Evolutionary conservation across 1,284 basidiomycete species (phyloP), one percentile per base, ranked within the genome.

Genomic region (Vanrija sp.): DNA sequence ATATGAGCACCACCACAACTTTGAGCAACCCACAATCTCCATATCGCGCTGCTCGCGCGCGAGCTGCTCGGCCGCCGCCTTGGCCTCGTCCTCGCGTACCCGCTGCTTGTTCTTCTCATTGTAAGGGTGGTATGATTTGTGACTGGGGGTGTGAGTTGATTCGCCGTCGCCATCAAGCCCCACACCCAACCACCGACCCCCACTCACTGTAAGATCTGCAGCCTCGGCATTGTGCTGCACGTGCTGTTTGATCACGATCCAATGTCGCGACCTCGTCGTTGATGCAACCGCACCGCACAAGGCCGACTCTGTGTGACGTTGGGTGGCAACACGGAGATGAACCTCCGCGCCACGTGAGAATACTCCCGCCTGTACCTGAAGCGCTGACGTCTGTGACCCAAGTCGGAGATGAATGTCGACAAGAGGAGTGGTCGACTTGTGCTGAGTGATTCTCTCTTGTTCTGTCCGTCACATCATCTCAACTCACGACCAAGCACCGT

Each of bases 71-170:
- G 63, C 69, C 18, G 53, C 55, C 16, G 76, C 75, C 55, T 66
- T 65, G 12, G 69, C 73, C 62, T 78, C 77, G 57, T 78, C 77
- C 49, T 77, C 71, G 18, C 76, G 63, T 15, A 78, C 77, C 39
- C 72, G 65, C 57, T 74, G 71, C 63, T 78, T 78, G 66, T 78
- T 78, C 64, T 70, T 73, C 61, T 78, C 76, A 15, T 72, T 65
- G 52, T 78, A 78, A 0, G 76, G 76, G 46, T 78, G 77, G 54
- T 78, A 78, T 6, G 75, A 77, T 54, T 78, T 78, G 61, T 78
- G 77, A 28, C 73, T 77, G 54, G 15, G 42, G 12, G 34, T 34
- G 34, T 34, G 8, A 34, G 34, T 15, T 15, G 34, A 5, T 28
- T 23, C 21, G 21, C 34, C 0, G 29, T 54, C 21, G 21, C 34